Conservation (phyloP, 2,329 filamentous ascomycete species). For the Myriosclerotinia scirpicola region DNA sequence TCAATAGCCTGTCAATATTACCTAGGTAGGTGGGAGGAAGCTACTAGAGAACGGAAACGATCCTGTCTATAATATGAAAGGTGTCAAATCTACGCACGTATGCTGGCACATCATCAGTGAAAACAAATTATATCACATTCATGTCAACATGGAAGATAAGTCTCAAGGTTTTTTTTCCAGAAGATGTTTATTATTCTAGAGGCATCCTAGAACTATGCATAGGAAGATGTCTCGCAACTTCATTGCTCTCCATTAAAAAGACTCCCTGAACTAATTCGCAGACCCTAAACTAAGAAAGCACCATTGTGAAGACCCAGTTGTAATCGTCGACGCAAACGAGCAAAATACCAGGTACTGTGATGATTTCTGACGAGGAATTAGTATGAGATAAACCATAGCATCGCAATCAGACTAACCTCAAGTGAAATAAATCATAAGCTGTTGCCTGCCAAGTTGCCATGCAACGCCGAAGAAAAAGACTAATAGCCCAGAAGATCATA, state of each 20-base stretch:
- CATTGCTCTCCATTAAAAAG: too few species aligned
- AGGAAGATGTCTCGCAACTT: too few species aligned
- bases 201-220: too few species aligned
- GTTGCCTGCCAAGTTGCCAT: too few species aligned
- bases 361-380: not conserved
- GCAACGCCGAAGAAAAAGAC: rapidly evolving
- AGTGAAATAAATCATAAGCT: not conserved
- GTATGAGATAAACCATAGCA: not conserved
- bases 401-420: not conserved
- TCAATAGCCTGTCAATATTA: too few species aligned
- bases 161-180: not conserved
- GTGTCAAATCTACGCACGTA: not conserved
- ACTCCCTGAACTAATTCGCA: not conserved
- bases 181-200: not conserved
- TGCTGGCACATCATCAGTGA: not conserved
- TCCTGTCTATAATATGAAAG: not conserved
- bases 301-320: not conserved
- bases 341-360: rapidly evolving
- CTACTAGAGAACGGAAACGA: not conserved
- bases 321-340: not conserved
- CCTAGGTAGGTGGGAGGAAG: too few species aligned
- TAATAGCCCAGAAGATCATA: not conserved
- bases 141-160: too few species aligned
- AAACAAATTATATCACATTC: too few species aligned
- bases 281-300: not conserved